Evolutionary conservation across 2,329 filamentous ascomycete genomes (phyloP), one percentile per base, ranked within the genome.

Genomic region (Blastomyces emzantsi): DNA sequence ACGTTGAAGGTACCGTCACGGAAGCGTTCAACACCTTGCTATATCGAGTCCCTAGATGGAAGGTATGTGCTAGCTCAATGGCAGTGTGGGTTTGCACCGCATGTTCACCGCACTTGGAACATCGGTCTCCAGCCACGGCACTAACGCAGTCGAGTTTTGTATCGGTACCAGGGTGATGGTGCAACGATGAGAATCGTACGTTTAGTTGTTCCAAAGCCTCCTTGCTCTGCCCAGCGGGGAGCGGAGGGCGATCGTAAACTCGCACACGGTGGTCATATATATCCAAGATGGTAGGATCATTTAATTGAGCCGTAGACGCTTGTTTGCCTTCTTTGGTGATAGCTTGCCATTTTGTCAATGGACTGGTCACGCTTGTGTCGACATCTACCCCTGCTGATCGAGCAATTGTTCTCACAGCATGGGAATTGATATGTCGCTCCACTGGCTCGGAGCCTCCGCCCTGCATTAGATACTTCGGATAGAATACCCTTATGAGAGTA

Each of bases 51-150:
- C 93, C 92, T 1, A 99, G 86, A 74, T 95, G 87, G 77, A 99
- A 99, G 0, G 94, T 97, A 75, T 99, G 94, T 0, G 91, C 94
- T 19, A 97, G 82, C 76, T 99, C 94, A 60, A 97, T 87, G 8
- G 92, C 90, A 66, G 84, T 87, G 64, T 88, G 83, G 2, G 89
- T 80, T 54, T 80, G 80, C 28, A 97, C 79, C 1, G 74, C 78
- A 0, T 89, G 89, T 0, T 79, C 70, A 0, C 77, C 71, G 73
- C 94, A 99, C 49, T 82, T 80, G 0, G 90, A 85, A 70, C 94
- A 99, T 13, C 75, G 69, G 70, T 95, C 90, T 15, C 89, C 90
- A 54, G 86, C 76, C 58, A 79, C 79, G 22, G 88, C 83, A 64
- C 84, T 83, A 8, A 91, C 78, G 9, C 96, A 76, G 68, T 89